These are phyloP conservation scores for Tolypocladium paradoxum DNA, from an alignment of 2,329 filamentous ascomycete genomes.

Conservation along the genomic window DNA sequence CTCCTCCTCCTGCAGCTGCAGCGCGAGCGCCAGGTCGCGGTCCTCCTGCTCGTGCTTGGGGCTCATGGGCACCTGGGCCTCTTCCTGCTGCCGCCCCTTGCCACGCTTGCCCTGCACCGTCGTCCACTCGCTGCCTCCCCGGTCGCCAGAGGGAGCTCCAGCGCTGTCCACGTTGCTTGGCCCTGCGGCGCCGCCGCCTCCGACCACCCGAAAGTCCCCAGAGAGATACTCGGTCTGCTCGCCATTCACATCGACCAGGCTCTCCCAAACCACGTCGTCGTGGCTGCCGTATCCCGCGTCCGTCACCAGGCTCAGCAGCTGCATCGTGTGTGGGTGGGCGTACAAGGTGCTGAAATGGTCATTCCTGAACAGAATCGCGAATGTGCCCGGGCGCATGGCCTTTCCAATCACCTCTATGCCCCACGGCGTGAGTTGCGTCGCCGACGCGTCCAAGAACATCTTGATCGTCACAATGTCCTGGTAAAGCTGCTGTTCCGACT, in stretches of 20 bases:
- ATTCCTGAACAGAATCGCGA: slow-evolving; percentile 91
- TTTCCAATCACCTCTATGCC: slow-evolving; percentile 67
- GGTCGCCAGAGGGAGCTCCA: slow-evolving; percentile 7
- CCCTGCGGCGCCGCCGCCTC: slow-evolving; percentile 29
- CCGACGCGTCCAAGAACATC: slow-evolving; percentile 64
- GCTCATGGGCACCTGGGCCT: slow-evolving; percentile 19
- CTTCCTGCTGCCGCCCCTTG: slow-evolving; percentile 13
- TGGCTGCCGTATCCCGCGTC: slow-evolving; percentile 84
- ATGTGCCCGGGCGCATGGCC: slow-evolving; percentile 61
- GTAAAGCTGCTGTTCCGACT: slow-evolving; percentile 67
- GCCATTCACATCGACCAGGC: slow-evolving; percentile 77
- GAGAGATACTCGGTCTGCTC: slow-evolving; percentile 74
- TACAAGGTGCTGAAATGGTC: slow-evolving; percentile 95
- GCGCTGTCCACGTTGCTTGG: slow-evolving; percentile 7
- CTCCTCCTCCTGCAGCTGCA: slow-evolving; percentile 92
- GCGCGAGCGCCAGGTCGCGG: slow-evolving; percentile 73
- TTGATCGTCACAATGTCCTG: slow-evolving; percentile 80
- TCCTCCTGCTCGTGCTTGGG: slow-evolving; percentile 61
- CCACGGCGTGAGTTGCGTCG: slow-evolving; percentile 77
- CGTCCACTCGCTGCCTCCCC: slow-evolving; percentile 36
- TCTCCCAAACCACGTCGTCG: slow-evolving; percentile 94
- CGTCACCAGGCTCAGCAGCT: slow-evolving; percentile 77
- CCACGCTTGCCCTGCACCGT: slow-evolving; percentile 33
- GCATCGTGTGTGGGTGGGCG: slow-evolving; percentile 67
- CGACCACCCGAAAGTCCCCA: slow-evolving; percentile 82